Conservation (phyloP, 768 basidiomycete genomes). For the Boletellus sp. region DNA sequence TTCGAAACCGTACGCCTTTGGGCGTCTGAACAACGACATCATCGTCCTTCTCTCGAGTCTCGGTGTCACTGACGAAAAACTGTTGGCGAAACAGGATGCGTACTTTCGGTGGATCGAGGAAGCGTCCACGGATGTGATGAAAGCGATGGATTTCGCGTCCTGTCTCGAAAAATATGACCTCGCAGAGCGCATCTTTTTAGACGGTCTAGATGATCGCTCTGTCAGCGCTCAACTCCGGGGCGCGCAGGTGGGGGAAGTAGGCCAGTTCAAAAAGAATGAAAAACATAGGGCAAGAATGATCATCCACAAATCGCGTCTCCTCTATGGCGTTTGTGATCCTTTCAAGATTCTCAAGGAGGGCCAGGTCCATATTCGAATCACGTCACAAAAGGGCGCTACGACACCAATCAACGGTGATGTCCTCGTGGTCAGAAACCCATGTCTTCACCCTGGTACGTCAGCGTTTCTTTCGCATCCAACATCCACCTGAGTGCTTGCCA, state of each 20-base stretch:
- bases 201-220: slow-evolving; percentile 45
- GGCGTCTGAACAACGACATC: slow-evolving; percentile 66
- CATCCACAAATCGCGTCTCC: slow-evolving; percentile 55
- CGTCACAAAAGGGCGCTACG: slow-evolving; percentile 46
- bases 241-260: slow-evolving; percentile 48
- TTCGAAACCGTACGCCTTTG: slow-evolving; percentile 62
- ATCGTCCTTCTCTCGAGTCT: slow-evolving; percentile 63
- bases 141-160: slow-evolving; percentile 56
- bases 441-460: slow-evolving; percentile 56
- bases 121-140: slow-evolving; percentile 44
- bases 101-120: slow-evolving; percentile 58
- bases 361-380: slow-evolving; percentile 60
- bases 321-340: slow-evolving; percentile 70
- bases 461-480: neutral
- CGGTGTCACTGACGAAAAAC: slow-evolving; percentile 51
- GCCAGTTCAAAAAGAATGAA: slow-evolving; percentile 49
- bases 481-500: slow-evolving; percentile 12
- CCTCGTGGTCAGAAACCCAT: slow-evolving; percentile 64
- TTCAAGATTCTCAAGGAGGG: slow-evolving; percentile 60
- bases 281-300: slow-evolving; percentile 57
- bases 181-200: slow-evolving; percentile 52
- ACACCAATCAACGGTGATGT: slow-evolving; percentile 61
- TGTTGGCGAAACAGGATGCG: slow-evolving; percentile 51
- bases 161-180: slow-evolving; percentile 45
- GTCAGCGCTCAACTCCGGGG: slow-evolving; percentile 42